Evolutionary conservation across 1,139 yeast genomes (phyloP), one percentile per base, ranked within the genome.

Genomic region (Saccharomyces hybrid): DNA sequence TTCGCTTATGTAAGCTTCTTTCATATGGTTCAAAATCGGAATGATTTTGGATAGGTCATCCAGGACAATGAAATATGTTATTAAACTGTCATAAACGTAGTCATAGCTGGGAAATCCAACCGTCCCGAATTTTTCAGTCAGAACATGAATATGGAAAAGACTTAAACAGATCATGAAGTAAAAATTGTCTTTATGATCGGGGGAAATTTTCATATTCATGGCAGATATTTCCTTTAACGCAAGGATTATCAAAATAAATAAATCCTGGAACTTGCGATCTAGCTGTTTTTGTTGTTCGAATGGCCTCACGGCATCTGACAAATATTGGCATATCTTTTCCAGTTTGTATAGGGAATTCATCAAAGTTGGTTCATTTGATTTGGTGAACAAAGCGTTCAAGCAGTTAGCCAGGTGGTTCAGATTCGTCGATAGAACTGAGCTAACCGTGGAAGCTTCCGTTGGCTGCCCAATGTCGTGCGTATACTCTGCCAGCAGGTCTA

Each of bases 31-130:
- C 42, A 38, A 16, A 11, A 41, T 32, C 16, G 23, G 25, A 9
- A 16, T 8, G 42, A 38, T 38, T 16, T 38, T 38, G 42, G n/a
- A 52, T 26, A 19, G 51, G 14, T 11, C 46, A 25, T 31, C 52
- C 54, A 29, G 51, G 48, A 16, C 44, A 28, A 25, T 34, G 23
- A 19, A 54, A 13, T 32, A 50, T 27, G 47, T 51, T 28, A 34
- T 23, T 9, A 50, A 26, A 34, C 19, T 50, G 9, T 62, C 60
- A 48, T 63, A 60, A 23, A 64, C 60, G 34, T 58, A 59, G 46
- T 64, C 66, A 49, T 67, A 68, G 8, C 65, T 57, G 29, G 62
- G 58, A 48, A 68, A 67, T 2, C 68, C 71, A 5, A 50, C 52
- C 1, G 57, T 53, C 1, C 71, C 71, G 48, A 68, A 59, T 52